Evolutionary conservation across 768 basidiomycete species (phyloP).

Genomic region (Boletus rufocinnamomeus): DNA sequence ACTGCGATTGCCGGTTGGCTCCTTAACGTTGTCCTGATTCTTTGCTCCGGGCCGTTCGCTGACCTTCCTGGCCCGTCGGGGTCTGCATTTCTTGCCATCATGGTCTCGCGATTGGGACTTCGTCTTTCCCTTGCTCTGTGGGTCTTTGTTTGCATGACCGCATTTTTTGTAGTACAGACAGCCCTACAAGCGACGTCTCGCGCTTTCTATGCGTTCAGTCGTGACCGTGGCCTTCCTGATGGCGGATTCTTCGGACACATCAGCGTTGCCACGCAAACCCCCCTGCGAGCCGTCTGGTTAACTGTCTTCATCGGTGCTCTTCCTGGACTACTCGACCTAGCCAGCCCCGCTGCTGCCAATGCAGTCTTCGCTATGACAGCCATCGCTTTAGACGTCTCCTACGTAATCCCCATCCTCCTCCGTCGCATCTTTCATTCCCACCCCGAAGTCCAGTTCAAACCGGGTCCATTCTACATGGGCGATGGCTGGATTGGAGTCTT

Average conservation of each 20-base stretch:
- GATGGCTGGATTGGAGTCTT: conserved; percentile 47
- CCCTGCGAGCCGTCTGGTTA: conserved; percentile 56
- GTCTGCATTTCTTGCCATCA: conserved; percentile 58
- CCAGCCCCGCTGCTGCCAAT: conserved; percentile 51
- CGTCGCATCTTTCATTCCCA: conserved; percentile 53
- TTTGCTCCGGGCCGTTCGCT: conserved; percentile 54
- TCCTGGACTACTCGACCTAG: conserved; percentile 52
- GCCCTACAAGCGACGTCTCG: conserved; percentile 57
- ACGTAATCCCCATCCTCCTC: conserved; percentile 58
- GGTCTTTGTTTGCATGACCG: conserved; percentile 62
- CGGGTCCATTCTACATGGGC: conserved; percentile 64
- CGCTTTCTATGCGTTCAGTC: conserved; percentile 60
- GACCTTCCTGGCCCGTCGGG: conserved; percentile 55
- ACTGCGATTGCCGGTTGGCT: too few relatives aligned
- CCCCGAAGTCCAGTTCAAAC: conserved; percentile 59
- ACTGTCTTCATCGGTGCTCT: conserved; percentile 46
- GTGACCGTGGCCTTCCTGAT: conserved; percentile 57
- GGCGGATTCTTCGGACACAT: conserved; percentile 56
- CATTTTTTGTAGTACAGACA: conserved; percentile 56
- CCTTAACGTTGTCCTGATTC: too few relatives aligned
- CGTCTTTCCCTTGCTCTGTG: conserved; percentile 53
- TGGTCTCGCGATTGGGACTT: conserved; percentile 54
- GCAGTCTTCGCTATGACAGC: conserved; percentile 61
- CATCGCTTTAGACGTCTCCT: conserved; percentile 53
- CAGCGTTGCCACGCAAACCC: conserved; percentile 49